Evolutionary conservation across 2,329 filamentous ascomycete genomes (phyloP).

Genomic region (Daldinia eschscholtzii): DNA sequence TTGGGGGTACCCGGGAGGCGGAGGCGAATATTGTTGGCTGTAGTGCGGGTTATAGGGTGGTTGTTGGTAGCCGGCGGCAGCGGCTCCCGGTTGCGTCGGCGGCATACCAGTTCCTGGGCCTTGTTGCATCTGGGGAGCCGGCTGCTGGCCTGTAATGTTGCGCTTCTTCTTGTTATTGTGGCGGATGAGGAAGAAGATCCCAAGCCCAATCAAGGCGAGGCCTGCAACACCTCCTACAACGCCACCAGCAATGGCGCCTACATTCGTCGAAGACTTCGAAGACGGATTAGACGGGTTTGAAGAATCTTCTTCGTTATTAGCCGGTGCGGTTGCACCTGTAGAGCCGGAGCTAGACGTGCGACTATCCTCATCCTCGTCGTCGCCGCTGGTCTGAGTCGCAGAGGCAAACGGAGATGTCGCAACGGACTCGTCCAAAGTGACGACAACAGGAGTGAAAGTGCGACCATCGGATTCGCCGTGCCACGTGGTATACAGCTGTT

Average conservation of each 20-base stretch:
- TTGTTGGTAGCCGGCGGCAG: constrained; percentile 28
- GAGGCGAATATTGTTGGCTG: constrained; percentile 42
- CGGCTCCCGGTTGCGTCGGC: constrained; percentile 16
- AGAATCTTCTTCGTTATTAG: background rate
- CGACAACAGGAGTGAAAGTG: constrained; percentile 47
- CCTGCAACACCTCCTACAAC: constrained; percentile 60
- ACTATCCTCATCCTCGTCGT: constrained; percentile 2
- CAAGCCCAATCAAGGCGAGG: constrained; percentile 57
- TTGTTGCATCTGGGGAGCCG: constrained; percentile 35
- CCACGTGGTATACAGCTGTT: constrained; percentile 58
- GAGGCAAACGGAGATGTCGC: constrained; percentile 23
- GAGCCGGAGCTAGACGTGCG: background rate
- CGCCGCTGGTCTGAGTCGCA: constrained; percentile 5
- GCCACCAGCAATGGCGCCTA: constrained; percentile 62
- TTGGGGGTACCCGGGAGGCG: constrained; percentile 26
- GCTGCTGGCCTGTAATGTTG: constrained; percentile 31
- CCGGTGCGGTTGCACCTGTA: constrained; percentile 6
- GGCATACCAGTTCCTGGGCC: constrained; percentile 16
- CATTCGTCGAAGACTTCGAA: constrained; percentile 47
- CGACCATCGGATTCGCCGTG: constrained; percentile 54
- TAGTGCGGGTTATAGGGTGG: constrained; percentile 41
- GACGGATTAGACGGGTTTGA: constrained; percentile 32
- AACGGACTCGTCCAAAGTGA: constrained; percentile 30
- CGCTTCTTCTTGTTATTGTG: constrained; percentile 54
- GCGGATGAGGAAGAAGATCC: constrained; percentile 58